Evolutionary conservation across 495 filamentous ascomycete species (phyloP).

Genomic region (Aspergillus conjunctus): DNA sequence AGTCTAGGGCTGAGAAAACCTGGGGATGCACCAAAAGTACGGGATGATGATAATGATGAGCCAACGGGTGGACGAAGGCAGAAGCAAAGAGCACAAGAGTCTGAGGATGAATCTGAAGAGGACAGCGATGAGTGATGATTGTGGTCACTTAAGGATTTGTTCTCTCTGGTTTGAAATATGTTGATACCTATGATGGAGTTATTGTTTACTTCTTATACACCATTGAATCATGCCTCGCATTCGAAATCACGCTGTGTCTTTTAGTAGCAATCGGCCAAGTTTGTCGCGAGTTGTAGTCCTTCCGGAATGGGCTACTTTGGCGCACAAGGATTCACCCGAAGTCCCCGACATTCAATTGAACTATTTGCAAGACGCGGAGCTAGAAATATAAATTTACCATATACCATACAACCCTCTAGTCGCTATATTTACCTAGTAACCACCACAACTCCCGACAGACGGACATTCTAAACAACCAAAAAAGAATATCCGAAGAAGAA

Average conservation of each 20-base stretch:
- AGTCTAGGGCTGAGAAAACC: slow-evolving; percentile 32
- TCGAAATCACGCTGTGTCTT: too few species aligned
- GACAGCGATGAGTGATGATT: slow-evolving; percentile 28
- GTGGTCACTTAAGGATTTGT: not conserved
- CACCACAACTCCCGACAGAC: not conserved
- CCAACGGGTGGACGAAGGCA: slow-evolving; percentile 20
- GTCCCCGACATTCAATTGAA: too few species aligned
- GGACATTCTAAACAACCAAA: not conserved
- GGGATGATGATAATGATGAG: slow-evolving; percentile 23
- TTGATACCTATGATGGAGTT: slow-evolving; percentile 6
- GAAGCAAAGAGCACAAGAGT: slow-evolving; percentile 27
- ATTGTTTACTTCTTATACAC: slow-evolving; percentile 1
- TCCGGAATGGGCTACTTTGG: too few species aligned
- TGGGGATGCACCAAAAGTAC: slow-evolving; percentile 17
- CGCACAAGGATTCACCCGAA: too few species aligned
- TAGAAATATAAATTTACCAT: too few species aligned
- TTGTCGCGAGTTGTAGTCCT: too few species aligned
- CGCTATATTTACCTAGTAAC: not conserved
- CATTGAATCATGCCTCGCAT: not conserved
- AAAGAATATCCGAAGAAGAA: not conserved
- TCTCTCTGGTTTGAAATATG: not conserved
- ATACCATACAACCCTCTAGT: too few species aligned
- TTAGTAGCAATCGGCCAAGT: too few species aligned
- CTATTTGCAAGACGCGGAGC: too few species aligned
- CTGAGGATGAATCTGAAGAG: slow-evolving; percentile 37